These are phyloP conservation scores for Nosema muscidifuracis DNA, from an alignment of 371 early-diverging fungal species.

Conservation along the genomic window DNA sequence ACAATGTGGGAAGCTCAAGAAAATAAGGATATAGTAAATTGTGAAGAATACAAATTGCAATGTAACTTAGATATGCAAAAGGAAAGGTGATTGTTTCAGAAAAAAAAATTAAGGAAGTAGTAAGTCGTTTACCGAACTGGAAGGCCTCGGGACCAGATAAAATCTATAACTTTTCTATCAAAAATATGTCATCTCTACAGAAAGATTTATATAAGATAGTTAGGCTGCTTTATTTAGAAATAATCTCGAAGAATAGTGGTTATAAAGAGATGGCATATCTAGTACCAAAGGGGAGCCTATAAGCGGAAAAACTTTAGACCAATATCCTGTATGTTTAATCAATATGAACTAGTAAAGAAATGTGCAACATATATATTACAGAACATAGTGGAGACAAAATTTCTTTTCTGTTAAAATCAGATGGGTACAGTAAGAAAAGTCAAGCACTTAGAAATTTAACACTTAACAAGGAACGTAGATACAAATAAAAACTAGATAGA, in stretches of 20 bases:
- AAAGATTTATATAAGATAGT: too few species aligned
- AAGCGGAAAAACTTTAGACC: background rate
- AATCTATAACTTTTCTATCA: background rate
- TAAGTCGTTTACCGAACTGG: background rate
- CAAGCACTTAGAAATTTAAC: conserved; percentile 17
- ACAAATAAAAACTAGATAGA: background rate
- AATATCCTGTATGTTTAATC: background rate
- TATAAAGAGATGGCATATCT: background rate
- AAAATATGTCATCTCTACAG: background rate
- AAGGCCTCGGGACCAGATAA: background rate
- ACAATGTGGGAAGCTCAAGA: too few species aligned
- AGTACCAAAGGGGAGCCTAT: background rate
- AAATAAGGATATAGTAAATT: too few species aligned
- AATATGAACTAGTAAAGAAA: background rate
- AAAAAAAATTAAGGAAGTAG: background rate
- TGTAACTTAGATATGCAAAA: too few species aligned
- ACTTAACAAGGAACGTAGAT: background rate
- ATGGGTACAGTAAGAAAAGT: conserved; percentile 14
- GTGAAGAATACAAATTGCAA: too few species aligned
- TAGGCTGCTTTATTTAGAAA: too few species aligned
- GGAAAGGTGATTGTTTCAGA: too few species aligned
- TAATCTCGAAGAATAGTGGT: conserved; percentile 8
- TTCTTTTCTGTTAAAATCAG: background rate
- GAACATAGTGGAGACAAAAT: background rate
- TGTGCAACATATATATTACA: background rate